Conservation (phyloP, 78 protist species). For the Salpingoeca rosetta region DNA sequence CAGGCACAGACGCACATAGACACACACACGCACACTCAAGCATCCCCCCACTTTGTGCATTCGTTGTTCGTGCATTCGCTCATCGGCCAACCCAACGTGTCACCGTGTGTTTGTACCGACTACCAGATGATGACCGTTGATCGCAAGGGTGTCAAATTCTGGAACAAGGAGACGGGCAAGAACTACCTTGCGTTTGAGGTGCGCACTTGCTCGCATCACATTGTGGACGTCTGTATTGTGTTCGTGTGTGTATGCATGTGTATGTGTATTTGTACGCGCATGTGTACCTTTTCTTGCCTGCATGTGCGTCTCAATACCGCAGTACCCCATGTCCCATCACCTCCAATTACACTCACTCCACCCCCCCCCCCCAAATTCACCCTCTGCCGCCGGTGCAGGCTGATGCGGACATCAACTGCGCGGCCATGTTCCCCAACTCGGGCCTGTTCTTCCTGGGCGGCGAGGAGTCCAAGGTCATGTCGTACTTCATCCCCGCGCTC, state of each 20-base stretch:
- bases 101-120: too few relatives aligned
- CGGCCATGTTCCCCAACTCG: not conserved
- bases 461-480: slow-evolving; percentile 64
- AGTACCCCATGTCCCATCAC: too few relatives aligned
- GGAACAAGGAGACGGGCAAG: slow-evolving; percentile 43
- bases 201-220: not conserved
- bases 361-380: slow-evolving; percentile 6
- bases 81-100: too few relatives aligned
- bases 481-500: slow-evolving; percentile 80
- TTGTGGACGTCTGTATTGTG: not conserved
- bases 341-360: not conserved
- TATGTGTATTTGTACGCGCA: too few relatives aligned
- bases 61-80: too few relatives aligned
- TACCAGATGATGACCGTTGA: slow-evolving; percentile 58
- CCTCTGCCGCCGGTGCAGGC: slow-evolving; percentile 62
- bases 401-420: slow-evolving; percentile 49
- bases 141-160: slow-evolving; percentile 49
- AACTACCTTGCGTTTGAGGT: not conserved
- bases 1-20: too few relatives aligned
- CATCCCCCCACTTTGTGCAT: too few relatives aligned
- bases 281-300: not conserved
- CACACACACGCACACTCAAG: too few relatives aligned
- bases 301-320: not conserved
- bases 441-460: slow-evolving; percentile 69
- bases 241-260: too few relatives aligned